Conservation (phyloP, 495 filamentous ascomycete species). For the Thermothielavioides terrestris region DNA sequence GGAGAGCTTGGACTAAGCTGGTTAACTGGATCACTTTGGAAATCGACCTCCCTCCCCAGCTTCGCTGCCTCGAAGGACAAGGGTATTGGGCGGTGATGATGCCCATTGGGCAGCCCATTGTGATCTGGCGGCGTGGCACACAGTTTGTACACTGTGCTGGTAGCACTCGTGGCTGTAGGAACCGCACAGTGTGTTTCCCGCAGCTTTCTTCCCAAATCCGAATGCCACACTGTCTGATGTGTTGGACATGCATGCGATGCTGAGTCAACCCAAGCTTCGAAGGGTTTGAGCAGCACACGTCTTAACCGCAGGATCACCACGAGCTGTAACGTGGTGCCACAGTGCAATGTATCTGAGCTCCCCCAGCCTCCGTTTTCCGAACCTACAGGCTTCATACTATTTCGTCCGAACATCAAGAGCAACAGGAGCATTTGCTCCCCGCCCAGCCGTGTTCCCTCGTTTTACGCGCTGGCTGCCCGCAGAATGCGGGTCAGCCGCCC, state of each 20-base stretch:
- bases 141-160: conserved; percentile 1
- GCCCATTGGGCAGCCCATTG: conserved; percentile 4
- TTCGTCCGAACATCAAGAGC: too few relatives aligned
- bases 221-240: conserved; percentile 8
- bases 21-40: background rate
- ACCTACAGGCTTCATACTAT: too few relatives aligned
- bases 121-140: background rate
- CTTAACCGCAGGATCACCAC: background rate
- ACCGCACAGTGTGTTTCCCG: background rate
- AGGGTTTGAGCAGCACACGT: background rate
- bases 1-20: background rate
- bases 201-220: too few relatives aligned
- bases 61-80: background rate
- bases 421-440: too few relatives aligned
- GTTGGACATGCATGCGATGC: too few relatives aligned
- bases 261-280: too few relatives aligned
- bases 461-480: conserved; percentile 10
- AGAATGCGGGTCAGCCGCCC: conserved; percentile 7
- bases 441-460: background rate
- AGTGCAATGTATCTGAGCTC: too few relatives aligned
- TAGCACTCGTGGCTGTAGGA: background rate
- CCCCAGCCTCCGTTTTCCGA: too few relatives aligned
- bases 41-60: background rate
- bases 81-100: conserved; percentile 5
- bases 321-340: background rate